Evolutionary conservation across 2,329 filamentous ascomycete genomes (phyloP).

Genomic region (Penicillium sp.): DNA sequence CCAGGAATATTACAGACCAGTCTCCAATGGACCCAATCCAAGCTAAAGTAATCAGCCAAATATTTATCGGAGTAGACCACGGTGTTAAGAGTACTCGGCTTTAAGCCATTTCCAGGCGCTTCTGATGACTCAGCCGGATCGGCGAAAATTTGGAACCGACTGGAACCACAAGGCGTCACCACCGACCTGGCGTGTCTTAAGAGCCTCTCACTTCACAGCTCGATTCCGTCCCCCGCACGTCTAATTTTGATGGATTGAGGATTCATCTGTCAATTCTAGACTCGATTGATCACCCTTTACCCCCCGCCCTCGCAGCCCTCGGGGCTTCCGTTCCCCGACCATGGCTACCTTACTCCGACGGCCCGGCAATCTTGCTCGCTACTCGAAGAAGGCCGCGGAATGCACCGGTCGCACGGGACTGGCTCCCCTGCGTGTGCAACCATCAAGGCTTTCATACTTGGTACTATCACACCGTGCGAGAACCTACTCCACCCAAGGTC

Average conservation of each 20-base stretch:
- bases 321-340: slow-evolving; percentile 41
- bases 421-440: slow-evolving; percentile 38
- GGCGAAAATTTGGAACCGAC: slow-evolving; percentile 30
- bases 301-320: slow-evolving; percentile 28
- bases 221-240: slow-evolving; percentile 11
- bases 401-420: slow-evolving; percentile 50
- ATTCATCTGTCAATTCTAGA: slow-evolving; percentile 21
- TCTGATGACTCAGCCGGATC: slow-evolving; percentile 38
- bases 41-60: neutral
- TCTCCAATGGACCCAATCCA: neutral
- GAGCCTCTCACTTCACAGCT: slow-evolving; percentile 25
- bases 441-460: slow-evolving; percentile 40
- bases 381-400: slow-evolving; percentile 56
- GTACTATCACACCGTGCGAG: slow-evolving; percentile 35
- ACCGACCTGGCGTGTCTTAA: slow-evolving; percentile 17
- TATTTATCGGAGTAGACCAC: neutral
- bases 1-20: slow-evolving; percentile 1
- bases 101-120: slow-evolving; percentile 12
- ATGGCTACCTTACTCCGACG: slow-evolving; percentile 67
- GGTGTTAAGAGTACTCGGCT: neutral
- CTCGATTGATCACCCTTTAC: slow-evolving; percentile 24
- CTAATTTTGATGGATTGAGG: slow-evolving; percentile 30
- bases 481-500: slow-evolving; percentile 45
- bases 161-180: slow-evolving; percentile 22
- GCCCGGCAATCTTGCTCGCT: slow-evolving; percentile 62